phyloP scores from a whole-genome alignment of 345 rosid species.

The Syzygium aqueum region DNA sequence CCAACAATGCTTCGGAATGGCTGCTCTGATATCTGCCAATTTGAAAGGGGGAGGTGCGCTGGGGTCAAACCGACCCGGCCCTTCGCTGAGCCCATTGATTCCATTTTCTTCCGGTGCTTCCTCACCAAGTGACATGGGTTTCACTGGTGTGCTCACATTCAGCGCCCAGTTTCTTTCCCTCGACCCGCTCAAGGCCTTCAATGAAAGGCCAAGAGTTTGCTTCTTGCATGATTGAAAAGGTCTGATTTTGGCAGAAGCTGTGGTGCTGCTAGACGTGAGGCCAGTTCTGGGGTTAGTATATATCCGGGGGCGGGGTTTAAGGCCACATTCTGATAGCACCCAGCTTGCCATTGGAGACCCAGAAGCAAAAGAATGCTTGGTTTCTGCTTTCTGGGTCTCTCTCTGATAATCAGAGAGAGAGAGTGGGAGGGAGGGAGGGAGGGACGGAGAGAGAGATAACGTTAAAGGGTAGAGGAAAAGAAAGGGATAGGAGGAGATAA shows the following conservation, averaged over 20 bases:
- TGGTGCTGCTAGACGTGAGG: neutral
- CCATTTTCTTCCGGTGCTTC: slow-evolving; percentile 8
- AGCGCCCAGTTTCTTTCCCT: slow-evolving; percentile 30
- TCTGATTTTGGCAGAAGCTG: slow-evolving; percentile 9
- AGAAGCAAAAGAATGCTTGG: neutral
- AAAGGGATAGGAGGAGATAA: neutral
- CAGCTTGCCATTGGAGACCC: slow-evolving; percentile 55
- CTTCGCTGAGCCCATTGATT: slow-evolving; percentile 4
- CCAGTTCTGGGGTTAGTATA: slow-evolving; percentile 33
- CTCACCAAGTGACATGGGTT: slow-evolving; percentile 3
- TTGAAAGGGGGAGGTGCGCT: slow-evolving; percentile 60
- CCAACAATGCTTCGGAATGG: slow-evolving; percentile 93
- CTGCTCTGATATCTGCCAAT: slow-evolving; percentile 62
- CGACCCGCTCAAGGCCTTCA: slow-evolving; percentile 8
- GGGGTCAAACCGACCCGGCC: slow-evolving; percentile 16
- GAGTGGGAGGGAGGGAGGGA: neutral
- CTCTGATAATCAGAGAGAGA: neutral
- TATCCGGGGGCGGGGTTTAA: slow-evolving; percentile 54
- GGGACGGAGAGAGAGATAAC: neutral
- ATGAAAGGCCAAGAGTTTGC: slow-evolving; percentile 14
- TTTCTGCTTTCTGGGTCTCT: neutral
- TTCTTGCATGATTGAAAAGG: slow-evolving; percentile 9
- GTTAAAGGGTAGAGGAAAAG: neutral
- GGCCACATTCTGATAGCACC: slow-evolving; percentile 63
- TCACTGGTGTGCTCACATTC: slow-evolving; percentile 47